These are phyloP conservation scores for Margaritispora aquatica DNA, from an alignment of 495 filamentous ascomycete species.

Conservation along the genomic window DNA sequence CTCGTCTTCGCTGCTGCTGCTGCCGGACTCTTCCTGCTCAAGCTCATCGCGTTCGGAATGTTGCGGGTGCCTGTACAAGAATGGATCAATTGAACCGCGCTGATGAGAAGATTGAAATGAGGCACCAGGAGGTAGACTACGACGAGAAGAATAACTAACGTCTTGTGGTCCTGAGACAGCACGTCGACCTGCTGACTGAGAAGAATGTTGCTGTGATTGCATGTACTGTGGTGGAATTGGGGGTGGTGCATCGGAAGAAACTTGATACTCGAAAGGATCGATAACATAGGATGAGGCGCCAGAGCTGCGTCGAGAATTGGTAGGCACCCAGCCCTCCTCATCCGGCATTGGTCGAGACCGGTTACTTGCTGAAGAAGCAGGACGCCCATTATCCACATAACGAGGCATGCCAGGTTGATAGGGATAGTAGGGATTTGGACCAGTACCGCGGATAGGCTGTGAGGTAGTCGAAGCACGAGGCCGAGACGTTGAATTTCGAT, in stretches of 20 bases:
- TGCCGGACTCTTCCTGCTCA: constrained; percentile 16
- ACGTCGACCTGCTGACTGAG: no score
- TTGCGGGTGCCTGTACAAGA: constrained; percentile 4
- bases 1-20: constrained; percentile 23
- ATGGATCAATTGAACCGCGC: constrained; percentile 18
- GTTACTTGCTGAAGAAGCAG: constrained; percentile 23
- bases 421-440: constrained; percentile 3
- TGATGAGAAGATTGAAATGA: neutral
- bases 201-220: constrained; percentile 18
- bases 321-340: constrained; percentile 22
- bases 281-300: constrained; percentile 11
- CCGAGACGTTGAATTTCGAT: constrained; percentile 25
- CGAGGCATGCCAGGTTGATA: constrained; percentile 9
- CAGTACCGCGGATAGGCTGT: constrained; percentile 5
- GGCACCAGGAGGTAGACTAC: constrained; percentile 17
- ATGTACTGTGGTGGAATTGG: constrained; percentile 22
- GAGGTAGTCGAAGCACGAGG: constrained; percentile 22
- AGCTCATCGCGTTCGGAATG: constrained; percentile 2
- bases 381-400: constrained; percentile 18
- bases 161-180: constrained; percentile 12
- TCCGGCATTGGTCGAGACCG: constrained; percentile 22
- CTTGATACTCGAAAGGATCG: constrained; percentile 26
- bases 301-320: constrained; percentile 19
- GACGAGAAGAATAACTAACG: constrained; percentile 19
- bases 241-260: constrained; percentile 16